Evolutionary conservation across 306 rosid species (phyloP).

Genomic region (Sphenostylis stenocarpa): DNA sequence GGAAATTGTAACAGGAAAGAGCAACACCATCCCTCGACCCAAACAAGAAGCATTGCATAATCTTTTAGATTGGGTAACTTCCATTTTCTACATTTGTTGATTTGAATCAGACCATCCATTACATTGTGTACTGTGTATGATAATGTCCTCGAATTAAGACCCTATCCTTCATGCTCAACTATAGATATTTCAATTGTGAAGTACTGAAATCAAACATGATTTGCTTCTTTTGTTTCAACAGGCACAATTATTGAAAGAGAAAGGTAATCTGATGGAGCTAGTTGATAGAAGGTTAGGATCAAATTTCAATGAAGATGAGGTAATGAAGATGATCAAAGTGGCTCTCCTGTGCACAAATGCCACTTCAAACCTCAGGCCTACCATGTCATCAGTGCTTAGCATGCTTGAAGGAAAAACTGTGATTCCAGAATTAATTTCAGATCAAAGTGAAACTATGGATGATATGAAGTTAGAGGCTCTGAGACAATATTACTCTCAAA

Average conservation of each 20-base stretch:
- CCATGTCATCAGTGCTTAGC: constrained; percentile 38
- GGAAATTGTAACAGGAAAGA: constrained; percentile 23
- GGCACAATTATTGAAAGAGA: constrained; percentile 40
- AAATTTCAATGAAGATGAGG: constrained; percentile 32
- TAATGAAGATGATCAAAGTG: constrained; percentile 34
- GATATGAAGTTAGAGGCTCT: constrained; percentile 34
- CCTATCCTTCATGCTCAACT: no score
- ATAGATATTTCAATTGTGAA: no score
- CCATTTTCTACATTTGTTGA: not conserved
- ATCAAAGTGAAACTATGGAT: constrained; percentile 32
- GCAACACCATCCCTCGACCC: constrained; percentile 40
- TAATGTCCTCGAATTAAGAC: no score
- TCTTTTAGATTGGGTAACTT: constrained; percentile 49
- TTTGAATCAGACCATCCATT: not conserved
- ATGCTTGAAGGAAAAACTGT: constrained; percentile 38
- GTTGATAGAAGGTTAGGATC: constrained; percentile 35
- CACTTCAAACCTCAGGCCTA: constrained; percentile 26
- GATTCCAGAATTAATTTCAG: constrained; percentile 25
- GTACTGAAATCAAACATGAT: no score
- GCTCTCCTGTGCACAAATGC: constrained; percentile 41
- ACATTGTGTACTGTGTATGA: no score
- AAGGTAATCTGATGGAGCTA: constrained; percentile 33
- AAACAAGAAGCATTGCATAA: constrained; percentile 34
- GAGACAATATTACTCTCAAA: constrained; percentile 24
- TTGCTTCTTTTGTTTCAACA: not conserved